These are phyloP conservation scores for Inonotus obliquus DNA, from an alignment of 1,284 basidiomycete species.

Conservation along the genomic window DNA sequence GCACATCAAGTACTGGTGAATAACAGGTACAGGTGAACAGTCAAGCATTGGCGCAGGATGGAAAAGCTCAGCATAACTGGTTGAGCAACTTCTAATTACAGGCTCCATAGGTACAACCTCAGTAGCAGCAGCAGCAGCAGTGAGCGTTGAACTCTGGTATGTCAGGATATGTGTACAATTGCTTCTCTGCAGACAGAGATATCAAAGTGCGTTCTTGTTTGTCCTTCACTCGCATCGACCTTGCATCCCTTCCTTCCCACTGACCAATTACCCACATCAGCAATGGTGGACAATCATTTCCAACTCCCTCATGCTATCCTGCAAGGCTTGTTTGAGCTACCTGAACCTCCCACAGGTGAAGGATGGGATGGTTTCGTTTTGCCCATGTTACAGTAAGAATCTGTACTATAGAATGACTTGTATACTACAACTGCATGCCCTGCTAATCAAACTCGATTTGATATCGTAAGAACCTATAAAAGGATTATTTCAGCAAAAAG, in stretches of 20 bases:
- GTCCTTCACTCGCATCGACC: neutral
- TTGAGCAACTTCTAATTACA: slow-evolving; percentile 3
- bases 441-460: no score
- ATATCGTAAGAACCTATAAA: no score
- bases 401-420: no score
- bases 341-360: neutral
- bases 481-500: no score
- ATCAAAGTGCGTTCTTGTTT: neutral
- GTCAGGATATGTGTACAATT: slow-evolving; percentile 11
- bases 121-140: neutral
- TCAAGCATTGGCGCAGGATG: neutral
- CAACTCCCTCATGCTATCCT: slow-evolving; percentile 1
- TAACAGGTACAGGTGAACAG: neutral
- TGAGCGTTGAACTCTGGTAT: slow-evolving; percentile 5
- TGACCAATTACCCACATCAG: neutral
- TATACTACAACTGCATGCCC: no score
- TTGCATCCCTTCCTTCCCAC: neutral
- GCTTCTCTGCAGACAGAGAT: slow-evolving; percentile 7
- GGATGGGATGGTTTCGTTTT: slow-evolving; percentile 6
- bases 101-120: neutral
- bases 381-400: no score
- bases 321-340: neutral
- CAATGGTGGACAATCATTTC: neutral
- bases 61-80: neutral
- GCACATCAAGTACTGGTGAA: neutral